phyloP scores from a whole-genome alignment of 2,329 filamentous ascomycete species.

The Teratosphaeria gauchensis region DNA sequence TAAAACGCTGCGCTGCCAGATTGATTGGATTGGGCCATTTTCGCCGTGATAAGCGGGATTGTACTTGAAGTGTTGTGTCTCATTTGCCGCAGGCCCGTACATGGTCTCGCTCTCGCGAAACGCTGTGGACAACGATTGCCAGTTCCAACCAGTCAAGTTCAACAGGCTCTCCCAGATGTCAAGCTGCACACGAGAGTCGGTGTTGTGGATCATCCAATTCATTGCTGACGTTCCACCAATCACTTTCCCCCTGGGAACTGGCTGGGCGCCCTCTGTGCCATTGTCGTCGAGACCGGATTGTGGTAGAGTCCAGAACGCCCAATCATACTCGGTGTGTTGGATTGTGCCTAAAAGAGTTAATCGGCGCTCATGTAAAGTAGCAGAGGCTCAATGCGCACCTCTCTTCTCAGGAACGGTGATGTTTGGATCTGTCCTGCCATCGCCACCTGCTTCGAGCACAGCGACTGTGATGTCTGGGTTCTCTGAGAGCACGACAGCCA shows the following conservation, averaged over 20 bases:
- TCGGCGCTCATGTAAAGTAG: too few species aligned
- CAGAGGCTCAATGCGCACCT: too few species aligned
- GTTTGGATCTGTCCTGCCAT: too few species aligned
- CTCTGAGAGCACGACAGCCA: slow-evolving; percentile 15
- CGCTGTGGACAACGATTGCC: slow-evolving; percentile 7
- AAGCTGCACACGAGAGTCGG: slow-evolving; percentile 20
- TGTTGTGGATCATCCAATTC: slow-evolving; percentile 21
- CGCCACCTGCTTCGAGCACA: slow-evolving; percentile 25
- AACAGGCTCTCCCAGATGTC: slow-evolving; percentile 28
- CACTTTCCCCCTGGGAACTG: slow-evolving; percentile 1
- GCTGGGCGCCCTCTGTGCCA: background rate
- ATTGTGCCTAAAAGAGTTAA: too few species aligned
- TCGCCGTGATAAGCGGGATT: background rate
- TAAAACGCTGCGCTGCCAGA: too few species aligned
- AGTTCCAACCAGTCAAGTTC: slow-evolving; percentile 29
- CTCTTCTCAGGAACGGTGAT: too few species aligned
- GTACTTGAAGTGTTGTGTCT: too few species aligned
- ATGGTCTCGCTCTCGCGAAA: too few species aligned
- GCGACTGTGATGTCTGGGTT: slow-evolving; percentile 14
- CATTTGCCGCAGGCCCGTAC: too few species aligned
- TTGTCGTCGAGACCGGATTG: background rate
- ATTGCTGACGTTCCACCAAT: slow-evolving; percentile 30
- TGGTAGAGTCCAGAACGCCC: background rate
- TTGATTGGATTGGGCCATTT: background rate
- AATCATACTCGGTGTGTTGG: background rate